Base-by-base conservation (phyloP, 2,329 filamentous ascomycete genomes). In the Magnaporthales sp. region DNA sequence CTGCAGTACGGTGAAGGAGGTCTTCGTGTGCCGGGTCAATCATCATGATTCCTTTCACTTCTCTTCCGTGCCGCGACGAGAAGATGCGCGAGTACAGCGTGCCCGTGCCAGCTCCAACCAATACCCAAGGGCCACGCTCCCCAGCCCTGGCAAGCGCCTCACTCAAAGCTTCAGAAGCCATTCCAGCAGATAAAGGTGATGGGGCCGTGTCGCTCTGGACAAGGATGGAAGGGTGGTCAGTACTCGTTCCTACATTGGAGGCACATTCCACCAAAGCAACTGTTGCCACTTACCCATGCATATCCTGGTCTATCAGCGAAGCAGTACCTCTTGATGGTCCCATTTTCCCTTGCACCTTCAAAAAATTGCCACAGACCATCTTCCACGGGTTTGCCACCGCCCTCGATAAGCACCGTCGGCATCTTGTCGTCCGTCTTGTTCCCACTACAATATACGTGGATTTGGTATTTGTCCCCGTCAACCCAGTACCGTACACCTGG, bases 261-360 rank as follows among this genome's bases (percentile, higher is more conserved):
- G 11, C 15, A 32, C 10, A 15, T 15, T n/a, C 27, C 30, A 6
- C 22, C 32, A 51, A 1, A 24, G 9, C 24, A 11, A 51, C 24
- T 11, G 54, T 26, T 54, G 27, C 7, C 8, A 73, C 78, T 72
- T 71, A 80, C 79, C 89, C 92, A 97, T 7, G 86, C 94, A 67
- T 94, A 85, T 1, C 95, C 95, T 0, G 95, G 95, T 26, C 95
- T 90, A 75, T 99, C 95, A 75, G 92, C 93, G 77, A 97, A 97
- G 82, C 95, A 99, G 80, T 96, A 98, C 68, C 94, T 88, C 67
- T 83, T 81, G 72, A 99, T 95, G 62, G 90, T 91, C 54, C 92
- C 91, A 72, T 95, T 95, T 70, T 87, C 82, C 70, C 93, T 81
- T 1, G 91, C 88, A 66, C 88, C 83, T 68, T 93, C 87, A 11